These are phyloP conservation scores for Chloropicon primus DNA, from an alignment of 139 green algal genomes.

Conservation along the genomic window DNA sequence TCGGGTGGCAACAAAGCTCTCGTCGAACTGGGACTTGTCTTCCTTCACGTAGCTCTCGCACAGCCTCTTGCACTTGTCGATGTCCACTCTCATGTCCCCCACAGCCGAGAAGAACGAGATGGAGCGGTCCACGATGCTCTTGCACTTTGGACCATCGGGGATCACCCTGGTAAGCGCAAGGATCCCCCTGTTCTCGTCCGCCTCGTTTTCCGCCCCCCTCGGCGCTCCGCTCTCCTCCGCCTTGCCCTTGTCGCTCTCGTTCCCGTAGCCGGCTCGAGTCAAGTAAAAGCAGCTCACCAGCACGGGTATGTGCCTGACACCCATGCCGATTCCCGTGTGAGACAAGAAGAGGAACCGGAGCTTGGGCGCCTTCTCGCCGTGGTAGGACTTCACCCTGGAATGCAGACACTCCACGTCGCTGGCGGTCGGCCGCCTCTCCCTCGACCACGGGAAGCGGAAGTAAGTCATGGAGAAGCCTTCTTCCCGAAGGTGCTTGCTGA, in stretches of 20 bases:
- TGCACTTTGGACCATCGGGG: not conserved
- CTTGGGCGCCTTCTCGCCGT: not conserved
- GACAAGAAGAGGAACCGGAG: not conserved
- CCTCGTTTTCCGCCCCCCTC: not conserved
- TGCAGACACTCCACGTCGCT: not conserved
- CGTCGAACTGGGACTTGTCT: not conserved
- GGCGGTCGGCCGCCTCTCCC: not conserved
- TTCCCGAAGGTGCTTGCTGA: not conserved
- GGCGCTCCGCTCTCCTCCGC: not conserved
- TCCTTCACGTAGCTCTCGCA: not conserved
- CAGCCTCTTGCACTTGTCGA: not conserved
- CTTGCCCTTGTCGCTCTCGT: too few species aligned
- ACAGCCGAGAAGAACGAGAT: not conserved
- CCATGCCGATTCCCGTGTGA: not conserved
- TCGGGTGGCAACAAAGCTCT: slow-evolving; percentile 30
- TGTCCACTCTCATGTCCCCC: not conserved
- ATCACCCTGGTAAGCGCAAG: not conserved
- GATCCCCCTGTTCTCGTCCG: not conserved
- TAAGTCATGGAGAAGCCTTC: not conserved
- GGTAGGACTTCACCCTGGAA: not conserved
- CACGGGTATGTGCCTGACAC: not conserved
- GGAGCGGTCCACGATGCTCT: not conserved
- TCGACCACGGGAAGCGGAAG: not conserved
- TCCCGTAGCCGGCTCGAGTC: too few species aligned
- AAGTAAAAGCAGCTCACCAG: not conserved